A percentile compares a stretch with the other conserved stretches of the same genome.
These are phyloP conservation scores for Trametes maxima DNA, from an alignment of 768 basidiomycete species.

Conservation along the genomic window DNA sequence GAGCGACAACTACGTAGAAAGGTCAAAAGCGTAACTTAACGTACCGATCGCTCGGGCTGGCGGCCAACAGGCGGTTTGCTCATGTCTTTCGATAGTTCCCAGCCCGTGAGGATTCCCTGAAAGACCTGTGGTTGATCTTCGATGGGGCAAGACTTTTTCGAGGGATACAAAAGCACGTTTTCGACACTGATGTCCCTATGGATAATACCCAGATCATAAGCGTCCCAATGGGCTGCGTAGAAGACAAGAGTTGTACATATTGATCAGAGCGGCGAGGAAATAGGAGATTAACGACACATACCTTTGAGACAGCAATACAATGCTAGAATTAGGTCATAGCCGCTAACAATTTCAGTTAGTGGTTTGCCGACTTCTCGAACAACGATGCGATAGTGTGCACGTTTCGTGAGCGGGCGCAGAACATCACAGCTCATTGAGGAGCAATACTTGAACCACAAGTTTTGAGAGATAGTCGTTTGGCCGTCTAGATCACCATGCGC, in stretches of 20 bases:
- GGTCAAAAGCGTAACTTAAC: not conserved
- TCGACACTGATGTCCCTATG: constrained; percentile 13
- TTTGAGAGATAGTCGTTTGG: not conserved
- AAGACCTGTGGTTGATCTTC: not conserved
- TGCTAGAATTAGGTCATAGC: not conserved
- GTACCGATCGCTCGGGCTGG: constrained; percentile 1
- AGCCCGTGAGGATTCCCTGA: constrained; percentile 8
- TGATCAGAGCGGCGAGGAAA: no score
- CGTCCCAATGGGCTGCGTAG: not conserved
- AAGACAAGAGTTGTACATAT: not conserved
- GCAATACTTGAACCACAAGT: not conserved
- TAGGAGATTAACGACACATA: not conserved
- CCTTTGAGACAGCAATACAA: not conserved
- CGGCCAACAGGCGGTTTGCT: not conserved
- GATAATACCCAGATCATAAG: constrained; percentile 1
- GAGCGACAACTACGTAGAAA: not conserved
- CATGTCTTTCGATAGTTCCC: constrained; percentile 8
- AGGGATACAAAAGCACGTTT: constrained; percentile 4
- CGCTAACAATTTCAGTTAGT: not conserved
- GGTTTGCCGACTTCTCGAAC: constrained; percentile 4
- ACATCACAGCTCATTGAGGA: not conserved
- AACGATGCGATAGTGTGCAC: constrained; percentile 5
- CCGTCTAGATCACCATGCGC: not conserved
- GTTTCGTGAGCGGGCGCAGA: not conserved
- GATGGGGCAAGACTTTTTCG: not conserved